Evolutionary conservation across 139 green algal species (phyloP).

Genomic region (Coelastrella sp.): DNA sequence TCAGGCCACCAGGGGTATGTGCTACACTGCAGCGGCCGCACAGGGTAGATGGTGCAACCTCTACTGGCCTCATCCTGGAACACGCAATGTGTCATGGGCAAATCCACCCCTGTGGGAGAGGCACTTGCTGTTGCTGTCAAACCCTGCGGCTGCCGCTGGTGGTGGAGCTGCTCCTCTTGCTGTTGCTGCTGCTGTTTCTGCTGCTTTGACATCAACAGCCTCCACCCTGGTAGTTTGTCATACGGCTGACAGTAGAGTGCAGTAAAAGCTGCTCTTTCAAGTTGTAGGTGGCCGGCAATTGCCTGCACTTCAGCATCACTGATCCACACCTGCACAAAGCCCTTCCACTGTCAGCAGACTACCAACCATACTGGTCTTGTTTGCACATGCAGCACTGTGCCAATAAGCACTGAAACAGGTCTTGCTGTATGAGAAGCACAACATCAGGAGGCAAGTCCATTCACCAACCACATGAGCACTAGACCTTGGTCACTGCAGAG

Average conservation of each 20-base stretch:
- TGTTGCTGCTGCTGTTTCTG: not conserved
- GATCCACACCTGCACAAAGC: slow-evolving; percentile 60
- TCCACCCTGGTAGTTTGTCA: slow-evolving; percentile 3
- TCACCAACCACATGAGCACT: no score
- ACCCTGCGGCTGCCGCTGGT: slow-evolving; percentile 3
- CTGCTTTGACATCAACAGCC: not conserved
- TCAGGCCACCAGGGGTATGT: slow-evolving; percentile 79
- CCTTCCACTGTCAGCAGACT: no score
- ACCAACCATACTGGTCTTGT: no score
- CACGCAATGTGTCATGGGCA: no score
- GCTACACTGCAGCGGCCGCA: slow-evolving; percentile 60
- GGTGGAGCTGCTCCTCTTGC: not conserved
- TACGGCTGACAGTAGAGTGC: slow-evolving; percentile 1
- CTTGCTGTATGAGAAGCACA: no score
- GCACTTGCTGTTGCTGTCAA: no score
- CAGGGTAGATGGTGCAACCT: slow-evolving; percentile 58
- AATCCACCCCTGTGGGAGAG: no score
- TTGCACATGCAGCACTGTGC: no score
- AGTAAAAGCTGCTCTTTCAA: not conserved
- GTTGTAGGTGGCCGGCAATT: slow-evolving; percentile 54
- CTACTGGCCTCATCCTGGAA: slow-evolving; percentile 64
- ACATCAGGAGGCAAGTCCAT: no score
- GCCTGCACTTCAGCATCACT: slow-evolving; percentile 42
- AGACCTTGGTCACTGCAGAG: no score
- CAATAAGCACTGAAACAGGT: no score